Evolutionary conservation across 805 yeast species (phyloP).

Genomic region (Clavispora vitiphila): DNA sequence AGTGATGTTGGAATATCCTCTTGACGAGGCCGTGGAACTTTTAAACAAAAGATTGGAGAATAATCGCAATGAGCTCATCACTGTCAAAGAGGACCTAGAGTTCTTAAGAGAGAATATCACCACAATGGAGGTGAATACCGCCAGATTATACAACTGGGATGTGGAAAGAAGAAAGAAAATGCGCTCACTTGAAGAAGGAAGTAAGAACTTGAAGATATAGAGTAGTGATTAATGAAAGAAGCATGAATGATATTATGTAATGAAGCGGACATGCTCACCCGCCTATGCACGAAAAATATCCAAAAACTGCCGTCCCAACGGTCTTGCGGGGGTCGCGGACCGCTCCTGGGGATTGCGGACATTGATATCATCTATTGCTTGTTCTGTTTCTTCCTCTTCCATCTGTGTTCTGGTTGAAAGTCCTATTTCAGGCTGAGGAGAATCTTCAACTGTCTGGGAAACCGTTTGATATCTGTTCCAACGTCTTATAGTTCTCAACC

Average conservation of each 20-base stretch:
- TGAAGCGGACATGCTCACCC: too few species aligned
- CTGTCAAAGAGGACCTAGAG: conserved; percentile 79
- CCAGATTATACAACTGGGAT: conserved; percentile 86
- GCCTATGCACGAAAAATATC: conserved; percentile 53
- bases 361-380: conserved; percentile 15
- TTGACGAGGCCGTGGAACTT: conserved; percentile 78
- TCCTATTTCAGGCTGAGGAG: conserved; percentile 4
- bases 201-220: conserved; percentile 21
- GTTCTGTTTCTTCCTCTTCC: conserved; percentile 20
- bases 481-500: conserved; percentile 1
- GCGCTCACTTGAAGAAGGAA: conserved; percentile 33
- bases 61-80: conserved; percentile 53
- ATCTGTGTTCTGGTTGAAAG: background rate
- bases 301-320: conserved; percentile 55
- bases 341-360: conserved; percentile 24
- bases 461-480: conserved; percentile 12
- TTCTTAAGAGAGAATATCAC: conserved; percentile 85
- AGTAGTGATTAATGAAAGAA: background rate
- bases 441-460: conserved; percentile 1
- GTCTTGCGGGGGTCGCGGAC: conserved; percentile 57
- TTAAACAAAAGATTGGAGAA: conserved; percentile 55
- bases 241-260: background rate
- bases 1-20: conserved; percentile 91
- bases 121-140: conserved; percentile 96
- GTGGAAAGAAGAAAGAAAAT: conserved; percentile 64